These are phyloP conservation scores for Adenanthera pavonina DNA, from an alignment of 306 rosid species.

Conservation along the genomic window DNA sequence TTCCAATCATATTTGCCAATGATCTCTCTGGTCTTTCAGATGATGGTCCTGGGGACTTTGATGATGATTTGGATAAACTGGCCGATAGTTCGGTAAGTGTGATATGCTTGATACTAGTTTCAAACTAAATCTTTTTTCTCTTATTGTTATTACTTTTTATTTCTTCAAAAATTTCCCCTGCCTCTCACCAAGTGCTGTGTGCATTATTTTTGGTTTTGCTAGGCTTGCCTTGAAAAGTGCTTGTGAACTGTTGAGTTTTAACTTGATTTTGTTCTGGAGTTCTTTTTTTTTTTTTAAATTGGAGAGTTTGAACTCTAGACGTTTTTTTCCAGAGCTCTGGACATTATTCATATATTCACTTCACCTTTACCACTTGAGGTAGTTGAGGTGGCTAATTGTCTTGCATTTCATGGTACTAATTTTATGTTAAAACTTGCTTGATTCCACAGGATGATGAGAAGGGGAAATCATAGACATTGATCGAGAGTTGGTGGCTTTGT, in stretches of 20 bases:
- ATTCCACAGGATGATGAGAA: conserved; percentile 66
- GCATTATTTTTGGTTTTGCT: not conserved
- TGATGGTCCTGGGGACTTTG: conserved; percentile 50
- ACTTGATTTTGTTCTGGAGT: not conserved
- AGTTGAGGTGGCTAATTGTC: not conserved
- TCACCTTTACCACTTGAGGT: not conserved
- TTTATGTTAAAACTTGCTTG: conserved; percentile 31
- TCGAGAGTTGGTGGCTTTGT: conserved; percentile 34
- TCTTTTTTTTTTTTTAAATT: conserved; percentile 18
- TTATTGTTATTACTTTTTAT: no score
- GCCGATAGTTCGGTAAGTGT: conserved; percentile 68
- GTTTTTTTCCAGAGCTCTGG: no score
- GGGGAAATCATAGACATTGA: conserved; percentile 44
- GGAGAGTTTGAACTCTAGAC: not conserved
- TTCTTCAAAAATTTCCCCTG: not conserved
- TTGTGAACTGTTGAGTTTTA: not conserved
- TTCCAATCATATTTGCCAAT: conserved; percentile 27
- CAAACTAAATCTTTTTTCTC: not conserved
- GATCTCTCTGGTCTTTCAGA: conserved; percentile 50
- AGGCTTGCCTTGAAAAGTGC: no score
- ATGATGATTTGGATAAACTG: conserved; percentile 69
- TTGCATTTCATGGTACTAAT: not conserved
- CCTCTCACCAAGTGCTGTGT: not conserved
- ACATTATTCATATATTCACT: not conserved
- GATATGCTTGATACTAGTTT: conserved; percentile 1